A percentile compares a stretch with the other conserved stretches of the same genome.
These are phyloP conservation scores for Venturia oleaginea DNA, from an alignment of 2,329 filamentous ascomycete genomes.

Conservation along the genomic window DNA sequence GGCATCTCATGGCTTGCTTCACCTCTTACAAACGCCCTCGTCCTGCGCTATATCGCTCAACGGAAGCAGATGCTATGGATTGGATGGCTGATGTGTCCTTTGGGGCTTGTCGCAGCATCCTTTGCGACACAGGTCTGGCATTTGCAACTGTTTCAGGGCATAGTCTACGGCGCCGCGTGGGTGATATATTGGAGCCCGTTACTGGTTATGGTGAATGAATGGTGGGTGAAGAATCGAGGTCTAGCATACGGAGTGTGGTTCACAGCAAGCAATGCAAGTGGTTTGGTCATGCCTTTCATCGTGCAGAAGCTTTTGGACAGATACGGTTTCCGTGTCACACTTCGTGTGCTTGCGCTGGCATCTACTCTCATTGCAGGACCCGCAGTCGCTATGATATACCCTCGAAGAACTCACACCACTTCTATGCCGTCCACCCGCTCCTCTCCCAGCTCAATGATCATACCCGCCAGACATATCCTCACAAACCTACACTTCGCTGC, in stretches of 20 bases:
- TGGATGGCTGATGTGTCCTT: slow-evolving; percentile 15
- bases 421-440: slow-evolving; percentile 23
- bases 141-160: slow-evolving; percentile 33
- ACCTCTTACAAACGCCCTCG: neutral
- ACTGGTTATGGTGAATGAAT: slow-evolving; percentile 33
- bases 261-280: slow-evolving; percentile 23
- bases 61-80: slow-evolving; percentile 10
- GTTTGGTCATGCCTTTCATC: slow-evolving; percentile 15
- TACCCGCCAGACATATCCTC: neutral
- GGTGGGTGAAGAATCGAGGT: slow-evolving; percentile 31
- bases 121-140: slow-evolving; percentile 26
- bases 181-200: slow-evolving; percentile 30
- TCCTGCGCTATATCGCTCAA: neutral
- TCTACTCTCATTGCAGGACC: slow-evolving; percentile 10
- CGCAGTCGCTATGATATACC: neutral
- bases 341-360: slow-evolving; percentile 5
- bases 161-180: slow-evolving; percentile 33
- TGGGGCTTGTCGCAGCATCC: slow-evolving; percentile 25
- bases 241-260: slow-evolving; percentile 29
- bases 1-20: slow-evolving; percentile 11
- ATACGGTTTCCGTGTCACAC: slow-evolving; percentile 8
- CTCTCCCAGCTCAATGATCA: slow-evolving; percentile 14
- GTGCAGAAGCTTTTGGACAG: slow-evolving; percentile 6
- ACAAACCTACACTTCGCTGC: neutral
- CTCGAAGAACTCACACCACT: neutral